Percentiles rank a stretch among this genome's conserved stretches.
Conservation (phyloP, 768 basidiomycete genomes). For the Naematelia encephala region DNA sequence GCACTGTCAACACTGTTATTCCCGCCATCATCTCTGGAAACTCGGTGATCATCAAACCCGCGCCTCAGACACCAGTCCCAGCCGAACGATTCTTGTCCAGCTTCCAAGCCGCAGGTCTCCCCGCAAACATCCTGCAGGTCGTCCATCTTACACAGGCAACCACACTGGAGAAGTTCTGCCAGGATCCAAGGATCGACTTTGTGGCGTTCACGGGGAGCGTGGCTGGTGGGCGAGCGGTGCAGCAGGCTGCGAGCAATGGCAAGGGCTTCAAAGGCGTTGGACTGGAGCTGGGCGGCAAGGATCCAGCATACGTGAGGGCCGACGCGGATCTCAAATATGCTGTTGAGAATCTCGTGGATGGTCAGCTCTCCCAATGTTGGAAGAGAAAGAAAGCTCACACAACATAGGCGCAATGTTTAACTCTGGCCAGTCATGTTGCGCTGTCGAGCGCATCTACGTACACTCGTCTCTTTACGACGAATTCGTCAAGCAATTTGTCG, state of each 20-base stretch:
- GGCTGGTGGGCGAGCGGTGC: slow-evolving; percentile 68
- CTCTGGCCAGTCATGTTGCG: slow-evolving; percentile 92
- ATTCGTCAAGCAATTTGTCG: slow-evolving; percentile 72
- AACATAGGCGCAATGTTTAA: slow-evolving; percentile 83
- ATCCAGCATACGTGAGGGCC: slow-evolving; percentile 87
- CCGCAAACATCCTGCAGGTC: slow-evolving; percentile 61
- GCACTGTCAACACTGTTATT: slow-evolving; percentile 83
- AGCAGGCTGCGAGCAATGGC: slow-evolving; percentile 64
- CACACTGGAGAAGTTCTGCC: slow-evolving; percentile 66
- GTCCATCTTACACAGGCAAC: slow-evolving; percentile 33
- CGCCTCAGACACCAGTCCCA: slow-evolving; percentile 88
- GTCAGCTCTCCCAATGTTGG: slow-evolving; percentile 51
- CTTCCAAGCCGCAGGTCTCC: slow-evolving; percentile 72
- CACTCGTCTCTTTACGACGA: slow-evolving; percentile 75
- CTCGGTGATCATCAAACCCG: slow-evolving; percentile 86
- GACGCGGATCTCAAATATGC: slow-evolving; percentile 85
- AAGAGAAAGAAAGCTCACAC: not conserved
- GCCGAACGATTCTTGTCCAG: slow-evolving; percentile 75
- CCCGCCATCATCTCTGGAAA: slow-evolving; percentile 89
- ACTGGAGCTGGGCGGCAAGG: slow-evolving; percentile 95
- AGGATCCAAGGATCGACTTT: slow-evolving; percentile 69
- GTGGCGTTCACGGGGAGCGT: slow-evolving; percentile 92
- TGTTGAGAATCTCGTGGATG: slow-evolving; percentile 82
- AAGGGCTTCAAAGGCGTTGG: slow-evolving; percentile 79
- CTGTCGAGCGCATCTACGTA: slow-evolving; percentile 94